phyloP scores from a whole-genome alignment of 371 early-diverging fungal species.

The Batrachochytrium dendrobatidis region DNA sequence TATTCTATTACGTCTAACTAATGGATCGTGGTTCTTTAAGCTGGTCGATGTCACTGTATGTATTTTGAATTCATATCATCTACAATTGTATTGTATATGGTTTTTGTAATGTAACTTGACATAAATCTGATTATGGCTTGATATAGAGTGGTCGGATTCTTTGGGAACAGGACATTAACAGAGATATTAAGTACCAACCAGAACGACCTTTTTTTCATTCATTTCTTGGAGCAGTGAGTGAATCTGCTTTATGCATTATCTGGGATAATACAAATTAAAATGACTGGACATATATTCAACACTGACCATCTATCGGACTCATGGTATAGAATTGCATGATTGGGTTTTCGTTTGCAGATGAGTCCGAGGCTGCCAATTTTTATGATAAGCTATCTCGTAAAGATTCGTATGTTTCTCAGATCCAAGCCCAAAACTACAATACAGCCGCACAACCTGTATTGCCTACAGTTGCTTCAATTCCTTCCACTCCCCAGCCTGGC shows the following conservation, averaged over 20 bases:
- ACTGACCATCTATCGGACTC: slow-evolving; percentile 2
- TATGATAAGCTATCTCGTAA: slow-evolving; percentile 49
- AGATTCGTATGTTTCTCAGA: slow-evolving; percentile 7
- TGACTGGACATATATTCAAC: slow-evolving; percentile 3
- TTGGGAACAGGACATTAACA: slow-evolving; percentile 72
- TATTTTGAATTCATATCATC: too few relatives aligned
- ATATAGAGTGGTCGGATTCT: slow-evolving; percentile 26
- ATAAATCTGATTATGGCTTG: neutral
- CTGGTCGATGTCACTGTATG: slow-evolving; percentile 69
- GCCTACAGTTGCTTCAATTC: slow-evolving; percentile 5
- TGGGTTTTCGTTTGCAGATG: slow-evolving; percentile 83
- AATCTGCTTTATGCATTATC: neutral
- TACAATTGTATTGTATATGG: neutral
- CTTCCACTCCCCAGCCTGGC: slow-evolving; percentile 6
- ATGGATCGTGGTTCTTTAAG: slow-evolving; percentile 62
- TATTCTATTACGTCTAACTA: slow-evolving; percentile 47
- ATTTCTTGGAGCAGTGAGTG: slow-evolving; percentile 70
- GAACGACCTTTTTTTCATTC: slow-evolving; percentile 77
- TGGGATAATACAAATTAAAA: too few relatives aligned
- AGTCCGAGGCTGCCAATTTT: slow-evolving; percentile 69
- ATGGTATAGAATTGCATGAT: slow-evolving; percentile 58
- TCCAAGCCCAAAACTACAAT: neutral
- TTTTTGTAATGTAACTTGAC: neutral
- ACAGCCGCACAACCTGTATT: slow-evolving; percentile 4
- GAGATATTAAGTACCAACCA: slow-evolving; percentile 62